phyloP scores from a whole-genome alignment of 225 moss, liverwort and hornwort species.

The Pseudoscleropodium purum region DNA sequence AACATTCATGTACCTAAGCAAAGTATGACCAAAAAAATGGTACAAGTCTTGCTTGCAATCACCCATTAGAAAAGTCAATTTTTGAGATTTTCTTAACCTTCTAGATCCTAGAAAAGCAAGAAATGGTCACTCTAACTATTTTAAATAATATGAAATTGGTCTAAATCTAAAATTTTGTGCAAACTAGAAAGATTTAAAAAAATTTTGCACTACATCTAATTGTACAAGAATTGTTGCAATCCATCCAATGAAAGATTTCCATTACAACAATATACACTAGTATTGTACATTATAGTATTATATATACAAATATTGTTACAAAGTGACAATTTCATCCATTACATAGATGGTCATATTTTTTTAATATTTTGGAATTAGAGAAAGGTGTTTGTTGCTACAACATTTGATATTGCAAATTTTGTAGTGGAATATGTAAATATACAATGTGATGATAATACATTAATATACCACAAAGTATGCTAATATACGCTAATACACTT shows the following conservation, averaged over 20 bases:
- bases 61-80: neutral
- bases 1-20: neutral
- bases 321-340: neutral
- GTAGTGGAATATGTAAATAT: accelerated
- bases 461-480: neutral
- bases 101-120: neutral
- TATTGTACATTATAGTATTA: neutral
- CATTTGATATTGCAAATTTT: neutral
- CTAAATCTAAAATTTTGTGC: neutral
- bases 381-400: accelerated
- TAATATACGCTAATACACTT: neutral
- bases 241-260: neutral
- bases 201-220: neutral
- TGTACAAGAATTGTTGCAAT: neutral
- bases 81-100: neutral
- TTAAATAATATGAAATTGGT: neutral
- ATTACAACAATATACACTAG: neutral
- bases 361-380: neutral
- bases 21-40: neutral
- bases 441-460: neutral
- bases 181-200: neutral
- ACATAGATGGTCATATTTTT: neutral
- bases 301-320: neutral
- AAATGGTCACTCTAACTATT: neutral
- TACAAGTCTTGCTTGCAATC: neutral